Conservation (phyloP, 768 basidiomycete genomes). For the Clitopilus passeckerianus region DNA sequence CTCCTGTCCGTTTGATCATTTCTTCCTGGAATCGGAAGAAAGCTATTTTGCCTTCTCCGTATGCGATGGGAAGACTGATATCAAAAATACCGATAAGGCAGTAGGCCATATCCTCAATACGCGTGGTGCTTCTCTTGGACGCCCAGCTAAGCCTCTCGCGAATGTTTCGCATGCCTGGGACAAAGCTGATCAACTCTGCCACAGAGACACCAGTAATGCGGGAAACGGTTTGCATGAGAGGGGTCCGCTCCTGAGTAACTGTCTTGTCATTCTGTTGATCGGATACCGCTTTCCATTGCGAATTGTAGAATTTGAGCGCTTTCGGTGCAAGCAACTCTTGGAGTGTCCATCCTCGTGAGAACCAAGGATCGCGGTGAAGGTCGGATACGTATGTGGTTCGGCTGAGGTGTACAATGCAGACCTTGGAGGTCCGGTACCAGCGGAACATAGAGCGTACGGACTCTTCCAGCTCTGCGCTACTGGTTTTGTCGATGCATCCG, state of each 20-base stretch:
- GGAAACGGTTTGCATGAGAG: neutral
- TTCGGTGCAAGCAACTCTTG: slow-evolving; percentile 20
- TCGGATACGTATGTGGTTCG: slow-evolving; percentile 6
- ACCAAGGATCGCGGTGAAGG: slow-evolving; percentile 19
- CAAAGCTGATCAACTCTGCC: slow-evolving; percentile 7
- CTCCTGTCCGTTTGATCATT: neutral
- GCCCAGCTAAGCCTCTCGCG: slow-evolving; percentile 22
- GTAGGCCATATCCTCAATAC: slow-evolving; percentile 22
- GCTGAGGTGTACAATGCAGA: slow-evolving; percentile 20
- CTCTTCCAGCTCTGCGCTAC: slow-evolving; percentile 19
- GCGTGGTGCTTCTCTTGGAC: slow-evolving; percentile 14
- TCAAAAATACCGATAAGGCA: slow-evolving; percentile 21
- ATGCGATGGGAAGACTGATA: slow-evolving; percentile 13
- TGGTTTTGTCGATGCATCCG: slow-evolving; percentile 23
- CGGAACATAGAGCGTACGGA: slow-evolving; percentile 27
- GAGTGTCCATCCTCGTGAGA: slow-evolving; percentile 15
- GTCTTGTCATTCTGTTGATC: neutral
- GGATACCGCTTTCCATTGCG: slow-evolving; percentile 18
- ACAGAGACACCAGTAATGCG: neutral
- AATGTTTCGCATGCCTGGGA: neutral
- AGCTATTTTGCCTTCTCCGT: slow-evolving; percentile 18
- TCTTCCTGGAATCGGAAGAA: slow-evolving; percentile 15
- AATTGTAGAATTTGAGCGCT: slow-evolving; percentile 19
- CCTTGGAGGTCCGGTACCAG: slow-evolving; percentile 20
- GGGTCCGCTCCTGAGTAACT: neutral